Conservation (phyloP, 495 filamentous ascomycete genomes). For the Penicillium dipodomyicola region DNA sequence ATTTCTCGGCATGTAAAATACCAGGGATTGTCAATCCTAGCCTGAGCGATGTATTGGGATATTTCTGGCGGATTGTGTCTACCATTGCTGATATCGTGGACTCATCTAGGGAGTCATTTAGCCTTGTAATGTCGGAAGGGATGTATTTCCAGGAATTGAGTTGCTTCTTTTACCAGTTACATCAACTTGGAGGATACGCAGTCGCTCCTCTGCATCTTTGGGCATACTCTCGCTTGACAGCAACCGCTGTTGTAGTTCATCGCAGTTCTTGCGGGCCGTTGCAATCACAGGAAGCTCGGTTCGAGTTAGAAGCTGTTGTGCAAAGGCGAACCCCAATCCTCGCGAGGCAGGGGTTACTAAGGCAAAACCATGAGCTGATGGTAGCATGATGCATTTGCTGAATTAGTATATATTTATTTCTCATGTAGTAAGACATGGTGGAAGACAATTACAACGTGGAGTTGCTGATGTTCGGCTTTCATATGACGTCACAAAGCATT, state of each 20-base stretch:
- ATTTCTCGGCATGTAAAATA: conserved; percentile 71
- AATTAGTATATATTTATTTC: background rate
- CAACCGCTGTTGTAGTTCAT: conserved; percentile 50
- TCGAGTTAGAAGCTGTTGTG: conserved; percentile 61
- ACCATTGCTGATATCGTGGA: conserved; percentile 40
- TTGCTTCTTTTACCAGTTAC: conserved; percentile 51
- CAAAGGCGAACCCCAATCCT: conserved; percentile 71
- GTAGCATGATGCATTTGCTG: conserved; percentile 6
- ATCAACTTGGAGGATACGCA: conserved; percentile 58
- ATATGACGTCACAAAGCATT: background rate
- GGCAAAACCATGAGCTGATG: conserved; percentile 23
- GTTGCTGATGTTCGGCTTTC: background rate
- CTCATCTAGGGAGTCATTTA: conserved; percentile 33
- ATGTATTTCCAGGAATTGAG: background rate
- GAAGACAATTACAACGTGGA: background rate
- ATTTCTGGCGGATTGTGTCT: conserved; percentile 35
- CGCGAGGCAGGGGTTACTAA: conserved; percentile 62
- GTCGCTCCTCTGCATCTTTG: conserved; percentile 41
- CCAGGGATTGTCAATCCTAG: conserved; percentile 71
- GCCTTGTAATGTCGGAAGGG: background rate
- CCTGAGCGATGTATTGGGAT: conserved; percentile 59
- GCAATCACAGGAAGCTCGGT: conserved; percentile 69
- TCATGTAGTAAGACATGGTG: background rate
- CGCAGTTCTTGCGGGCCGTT: conserved; percentile 61
- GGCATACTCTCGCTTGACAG: conserved; percentile 43